phyloP scores from a whole-genome alignment of 2,329 filamentous ascomycete species.

The Fusarium begoniae region DNA sequence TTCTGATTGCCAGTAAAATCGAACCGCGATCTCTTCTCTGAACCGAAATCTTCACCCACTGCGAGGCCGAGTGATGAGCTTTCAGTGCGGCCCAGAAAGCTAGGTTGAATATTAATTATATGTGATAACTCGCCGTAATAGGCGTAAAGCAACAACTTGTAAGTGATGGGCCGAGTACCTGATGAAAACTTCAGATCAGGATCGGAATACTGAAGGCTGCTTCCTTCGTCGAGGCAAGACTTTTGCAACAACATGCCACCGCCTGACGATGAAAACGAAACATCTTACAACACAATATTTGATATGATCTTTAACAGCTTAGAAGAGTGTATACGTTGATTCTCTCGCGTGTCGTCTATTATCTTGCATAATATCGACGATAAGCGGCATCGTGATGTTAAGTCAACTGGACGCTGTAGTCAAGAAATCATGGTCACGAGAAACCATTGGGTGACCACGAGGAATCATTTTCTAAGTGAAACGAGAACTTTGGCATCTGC shows the following conservation, averaged over 20 bases:
- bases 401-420: too few relatives aligned
- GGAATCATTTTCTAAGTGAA: neutral
- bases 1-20: too few relatives aligned
- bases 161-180: neutral
- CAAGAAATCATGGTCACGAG: neutral
- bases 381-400: neutral
- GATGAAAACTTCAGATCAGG: neutral
- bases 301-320: rapidly evolving
- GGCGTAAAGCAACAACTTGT: neutral
- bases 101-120: rapidly evolving
- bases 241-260: neutral
- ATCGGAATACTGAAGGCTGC: neutral
- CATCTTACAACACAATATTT: rapidly evolving
- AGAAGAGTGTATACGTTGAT: rapidly evolving
- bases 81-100: too few relatives aligned
- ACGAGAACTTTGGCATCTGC: too few relatives aligned
- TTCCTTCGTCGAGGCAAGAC: neutral
- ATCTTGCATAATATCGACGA: neutral
- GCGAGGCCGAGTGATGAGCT: neutral
- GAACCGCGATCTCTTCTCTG: neutral
- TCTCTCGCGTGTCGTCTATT: too few relatives aligned
- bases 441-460: rapidly evolving
- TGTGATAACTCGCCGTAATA: rapidly evolving
- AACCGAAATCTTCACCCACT: rapidly evolving
- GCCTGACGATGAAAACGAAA: too few relatives aligned